Percentiles rank a stretch among this genome's conserved stretches.
These are phyloP conservation scores for Ambrosia artemisiifolia DNA, from an alignment of 129 eudicot genomes.

Conservation along the genomic window DNA sequence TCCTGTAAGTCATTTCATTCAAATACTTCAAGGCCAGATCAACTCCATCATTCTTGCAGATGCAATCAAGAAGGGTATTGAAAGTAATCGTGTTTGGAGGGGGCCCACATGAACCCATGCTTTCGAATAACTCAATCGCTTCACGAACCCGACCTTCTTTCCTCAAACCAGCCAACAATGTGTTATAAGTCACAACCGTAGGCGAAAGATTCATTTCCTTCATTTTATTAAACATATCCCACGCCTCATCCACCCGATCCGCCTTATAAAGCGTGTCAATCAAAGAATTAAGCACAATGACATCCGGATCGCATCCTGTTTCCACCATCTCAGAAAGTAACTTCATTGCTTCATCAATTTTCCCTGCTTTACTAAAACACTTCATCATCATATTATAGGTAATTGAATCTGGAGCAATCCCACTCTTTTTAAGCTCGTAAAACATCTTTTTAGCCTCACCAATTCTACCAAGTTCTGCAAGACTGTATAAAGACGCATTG, in stretches of 20 bases:
- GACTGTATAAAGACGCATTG: constrained; percentile 87
- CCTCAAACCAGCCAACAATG: constrained; percentile 79
- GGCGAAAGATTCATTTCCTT: constrained; percentile 73
- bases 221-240: constrained; percentile 72
- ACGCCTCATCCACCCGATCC: constrained; percentile 79
- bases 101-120: constrained; percentile 57
- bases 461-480: constrained; percentile 72
- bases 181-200: constrained; percentile 88
- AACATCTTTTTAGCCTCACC: constrained; percentile 72
- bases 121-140: constrained; percentile 53
- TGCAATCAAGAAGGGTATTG: constrained; percentile 80
- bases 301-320: constrained; percentile 72
- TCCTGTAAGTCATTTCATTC: constrained; percentile 53
- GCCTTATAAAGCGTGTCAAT: constrained; percentile 81
- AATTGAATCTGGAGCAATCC: constrained; percentile 84
- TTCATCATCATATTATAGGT: constrained; percentile 98
- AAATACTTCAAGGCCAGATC: constrained; percentile 71
- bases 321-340: constrained; percentile 74
- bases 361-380: constrained; percentile 74
- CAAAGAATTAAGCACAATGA: constrained; percentile 68
- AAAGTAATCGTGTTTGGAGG: constrained; percentile 79
- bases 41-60: constrained; percentile 79
- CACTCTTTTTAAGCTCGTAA: constrained; percentile 66
- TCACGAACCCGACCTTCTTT: constrained; percentile 80
- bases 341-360: constrained; percentile 66